A percentile compares a stretch with the other conserved stretches of the same genome.
These are phyloP conservation scores for Pythium sukuiense DNA, from an alignment of 352 stramenopile genomes.

Conservation along the genomic window DNA sequence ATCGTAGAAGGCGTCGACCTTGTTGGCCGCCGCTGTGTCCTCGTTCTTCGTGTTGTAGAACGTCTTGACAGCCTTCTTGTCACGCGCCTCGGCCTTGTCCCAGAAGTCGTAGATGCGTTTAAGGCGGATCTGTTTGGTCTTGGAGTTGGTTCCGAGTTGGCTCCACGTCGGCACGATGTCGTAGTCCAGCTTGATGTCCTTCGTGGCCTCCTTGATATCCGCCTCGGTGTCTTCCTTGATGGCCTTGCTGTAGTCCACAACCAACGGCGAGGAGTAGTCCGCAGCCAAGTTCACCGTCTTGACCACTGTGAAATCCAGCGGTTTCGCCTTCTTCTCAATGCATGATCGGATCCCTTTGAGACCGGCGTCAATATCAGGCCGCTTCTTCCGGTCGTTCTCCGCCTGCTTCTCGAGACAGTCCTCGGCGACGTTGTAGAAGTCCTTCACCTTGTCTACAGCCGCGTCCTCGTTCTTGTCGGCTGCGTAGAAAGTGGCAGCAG, in stretches of 20 bases:
- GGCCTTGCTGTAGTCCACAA: neutral
- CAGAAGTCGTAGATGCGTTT: slow-evolving; percentile 1
- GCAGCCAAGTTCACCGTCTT: neutral
- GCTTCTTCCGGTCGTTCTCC: neutral
- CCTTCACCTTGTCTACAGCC: slow-evolving; percentile 2
- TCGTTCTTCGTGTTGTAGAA: neutral
- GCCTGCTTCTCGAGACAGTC: slow-evolving; percentile 10
- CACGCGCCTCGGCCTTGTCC: slow-evolving; percentile 4
- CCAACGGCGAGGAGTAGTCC: neutral
- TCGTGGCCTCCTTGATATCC: neutral
- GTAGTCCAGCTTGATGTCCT: neutral
- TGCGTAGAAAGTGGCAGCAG: neutral
- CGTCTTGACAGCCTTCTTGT: slow-evolving; percentile 13
- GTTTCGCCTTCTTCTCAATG: slow-evolving; percentile 5
- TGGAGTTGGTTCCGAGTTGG: neutral
- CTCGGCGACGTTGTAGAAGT: slow-evolving; percentile 14
- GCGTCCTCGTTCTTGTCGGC: neutral
- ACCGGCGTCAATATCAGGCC: neutral
- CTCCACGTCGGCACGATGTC: neutral
- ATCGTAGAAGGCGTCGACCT: neutral
- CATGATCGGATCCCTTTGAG: slow-evolving; percentile 2
- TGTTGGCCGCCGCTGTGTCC: neutral
- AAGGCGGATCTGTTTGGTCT: slow-evolving; percentile 9
- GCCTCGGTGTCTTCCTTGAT: neutral
- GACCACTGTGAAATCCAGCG: slow-evolving; percentile 1